A percentile compares a stretch with the other conserved stretches of the same genome.
These are phyloP conservation scores for Durio zibethinus DNA, from an alignment of 345 rosid genomes.

Conservation along the genomic window DNA sequence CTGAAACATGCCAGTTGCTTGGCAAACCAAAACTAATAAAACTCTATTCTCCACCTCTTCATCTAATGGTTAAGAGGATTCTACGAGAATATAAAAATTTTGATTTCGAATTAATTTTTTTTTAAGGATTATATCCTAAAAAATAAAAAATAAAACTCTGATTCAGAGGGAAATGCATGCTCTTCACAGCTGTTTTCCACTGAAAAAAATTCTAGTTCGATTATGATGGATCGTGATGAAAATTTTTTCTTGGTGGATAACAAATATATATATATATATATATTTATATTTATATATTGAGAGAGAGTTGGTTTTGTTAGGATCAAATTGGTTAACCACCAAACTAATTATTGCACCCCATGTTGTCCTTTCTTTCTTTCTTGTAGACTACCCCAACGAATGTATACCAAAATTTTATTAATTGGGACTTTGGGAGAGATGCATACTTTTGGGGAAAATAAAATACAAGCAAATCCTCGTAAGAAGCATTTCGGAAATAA, in stretches of 20 bases:
- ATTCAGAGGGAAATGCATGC: no score
- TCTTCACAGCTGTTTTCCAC: not conserved
- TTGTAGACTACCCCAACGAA: conserved; percentile 10
- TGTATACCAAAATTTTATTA: not conserved
- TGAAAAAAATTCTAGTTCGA: not conserved
- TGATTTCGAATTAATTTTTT: no score
- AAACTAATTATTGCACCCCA: conserved; percentile 6
- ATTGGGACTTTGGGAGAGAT: not conserved
- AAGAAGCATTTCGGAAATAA: no score
- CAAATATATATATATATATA: no score
- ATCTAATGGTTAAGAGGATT: no score
- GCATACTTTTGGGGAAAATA: not conserved
- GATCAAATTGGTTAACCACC: conserved; percentile 21
- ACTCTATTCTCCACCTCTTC: no score
- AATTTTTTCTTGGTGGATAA: not conserved
- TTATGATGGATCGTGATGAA: not conserved
- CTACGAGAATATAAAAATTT: no score
- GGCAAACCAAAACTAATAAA: no score
- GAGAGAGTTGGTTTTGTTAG: conserved; percentile 1
- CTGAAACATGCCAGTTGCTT: no score
- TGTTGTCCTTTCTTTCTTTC: conserved; percentile 6
- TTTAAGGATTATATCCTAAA: no score
- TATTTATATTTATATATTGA: no score
- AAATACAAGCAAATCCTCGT: not conserved
- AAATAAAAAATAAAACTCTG: no score